A percentile compares a stretch with the other conserved stretches of the same genome.
These are phyloP conservation scores for Diaporthe caulivora DNA, from an alignment of 2,329 filamentous ascomycete species.

Conservation along the genomic window DNA sequence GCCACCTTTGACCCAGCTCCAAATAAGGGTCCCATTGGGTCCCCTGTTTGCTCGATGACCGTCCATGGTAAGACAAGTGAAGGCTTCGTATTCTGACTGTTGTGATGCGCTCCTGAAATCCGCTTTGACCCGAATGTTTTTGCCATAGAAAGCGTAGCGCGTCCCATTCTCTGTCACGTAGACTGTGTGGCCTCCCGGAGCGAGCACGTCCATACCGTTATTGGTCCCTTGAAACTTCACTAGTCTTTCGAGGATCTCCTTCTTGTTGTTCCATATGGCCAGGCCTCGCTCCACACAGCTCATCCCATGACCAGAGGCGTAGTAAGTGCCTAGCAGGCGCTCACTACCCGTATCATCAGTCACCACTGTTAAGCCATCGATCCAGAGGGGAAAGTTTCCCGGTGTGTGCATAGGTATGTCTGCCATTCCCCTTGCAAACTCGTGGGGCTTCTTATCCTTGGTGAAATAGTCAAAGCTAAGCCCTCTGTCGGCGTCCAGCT, in stretches of 20 bases:
- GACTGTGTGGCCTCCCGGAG: conserved; percentile 32
- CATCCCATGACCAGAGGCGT: conserved; percentile 23
- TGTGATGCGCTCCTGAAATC: conserved; percentile 29
- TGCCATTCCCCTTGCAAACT: conserved; percentile 36
- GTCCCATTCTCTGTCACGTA: conserved; percentile 33
- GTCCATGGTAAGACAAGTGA: conserved; percentile 34
- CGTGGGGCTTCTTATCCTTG: conserved; percentile 16
- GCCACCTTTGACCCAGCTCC: conserved; percentile 37
- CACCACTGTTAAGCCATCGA: conserved; percentile 36
- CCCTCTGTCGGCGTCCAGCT: conserved; percentile 30
- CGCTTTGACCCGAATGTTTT: conserved; percentile 38
- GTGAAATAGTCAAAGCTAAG: conserved; percentile 35
- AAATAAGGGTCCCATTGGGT: conserved; percentile 27
- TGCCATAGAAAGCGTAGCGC: conserved; percentile 35
- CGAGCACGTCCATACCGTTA: background rate
- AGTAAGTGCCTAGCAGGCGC: conserved; percentile 33
- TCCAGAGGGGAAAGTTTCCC: conserved; percentile 34
- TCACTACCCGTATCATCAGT: conserved; percentile 22
- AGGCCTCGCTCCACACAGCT: conserved; percentile 32
- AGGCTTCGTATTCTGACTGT: conserved; percentile 38
- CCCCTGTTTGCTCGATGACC: conserved; percentile 26
- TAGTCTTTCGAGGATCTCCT: conserved; percentile 24
- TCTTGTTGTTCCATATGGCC: conserved; percentile 33
- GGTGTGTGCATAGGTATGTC: conserved; percentile 20
- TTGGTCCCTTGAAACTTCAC: conserved; percentile 16